Conservation (phyloP, 2,329 filamentous ascomycete species). For the Aspergillus ruber region DNA sequence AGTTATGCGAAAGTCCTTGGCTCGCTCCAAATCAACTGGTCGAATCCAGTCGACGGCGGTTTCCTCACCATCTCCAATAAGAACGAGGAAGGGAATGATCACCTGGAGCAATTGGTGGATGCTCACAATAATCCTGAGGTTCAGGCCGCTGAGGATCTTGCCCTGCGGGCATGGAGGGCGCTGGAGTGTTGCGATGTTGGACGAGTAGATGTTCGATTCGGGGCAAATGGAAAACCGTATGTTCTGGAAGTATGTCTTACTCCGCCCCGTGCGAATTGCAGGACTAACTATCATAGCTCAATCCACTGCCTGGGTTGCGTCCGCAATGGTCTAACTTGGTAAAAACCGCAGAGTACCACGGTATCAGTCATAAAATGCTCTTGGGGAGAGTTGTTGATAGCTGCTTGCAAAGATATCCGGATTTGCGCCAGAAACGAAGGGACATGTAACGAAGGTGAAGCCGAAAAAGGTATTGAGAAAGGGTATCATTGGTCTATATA, state of each 20-base stretch:
- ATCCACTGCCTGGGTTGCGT: slow-evolving; percentile 9
- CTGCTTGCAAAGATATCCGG: neutral
- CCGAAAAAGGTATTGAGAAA: too few species aligned
- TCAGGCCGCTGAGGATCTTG: slow-evolving; percentile 5
- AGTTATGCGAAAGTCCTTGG: neutral
- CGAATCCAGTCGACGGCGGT: neutral
- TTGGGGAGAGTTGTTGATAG: slow-evolving; percentile 5
- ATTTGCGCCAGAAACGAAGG: too few species aligned
- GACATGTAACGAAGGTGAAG: too few species aligned
- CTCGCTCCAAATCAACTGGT: neutral
- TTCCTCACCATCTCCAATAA: neutral
- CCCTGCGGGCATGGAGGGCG: slow-evolving; percentile 7
- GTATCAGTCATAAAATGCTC: slow-evolving; percentile 5
- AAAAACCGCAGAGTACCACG: slow-evolving; percentile 5
- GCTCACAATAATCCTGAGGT: slow-evolving; percentile 6
- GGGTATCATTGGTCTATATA: too few species aligned
- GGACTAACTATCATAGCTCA: slow-evolving; percentile 2
- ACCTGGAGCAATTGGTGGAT: slow-evolving; percentile 1
- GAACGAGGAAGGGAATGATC: slow-evolving; percentile 2
- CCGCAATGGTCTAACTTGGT: slow-evolving; percentile 6
- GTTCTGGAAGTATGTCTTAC: slow-evolving; percentile 8
- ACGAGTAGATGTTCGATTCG: slow-evolving; percentile 12
- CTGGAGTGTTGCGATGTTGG: slow-evolving; percentile 11
- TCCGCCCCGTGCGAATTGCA: neutral
- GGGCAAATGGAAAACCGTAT: slow-evolving; percentile 1